phyloP scores from a whole-genome alignment of 176 grass and related monocot species.

The Oryza glumipatula region DNA sequence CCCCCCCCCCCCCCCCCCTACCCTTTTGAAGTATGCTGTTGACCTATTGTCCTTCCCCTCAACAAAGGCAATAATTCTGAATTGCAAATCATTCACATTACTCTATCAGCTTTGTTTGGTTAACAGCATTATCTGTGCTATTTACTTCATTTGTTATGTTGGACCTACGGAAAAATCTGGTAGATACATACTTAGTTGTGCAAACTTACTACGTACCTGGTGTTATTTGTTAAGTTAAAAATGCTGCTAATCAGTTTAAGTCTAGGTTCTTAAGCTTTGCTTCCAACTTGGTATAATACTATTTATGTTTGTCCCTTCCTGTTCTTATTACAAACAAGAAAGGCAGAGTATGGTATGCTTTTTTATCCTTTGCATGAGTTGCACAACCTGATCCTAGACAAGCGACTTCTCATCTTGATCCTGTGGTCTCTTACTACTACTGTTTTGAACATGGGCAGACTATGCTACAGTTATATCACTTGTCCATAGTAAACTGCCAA shows the following conservation, averaged over 20 bases:
- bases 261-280: not conserved
- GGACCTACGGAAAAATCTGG: not conserved
- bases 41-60: not conserved
- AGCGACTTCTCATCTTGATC: not conserved
- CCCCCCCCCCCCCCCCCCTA: no score
- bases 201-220: not conserved
- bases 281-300: not conserved
- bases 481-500: not conserved
- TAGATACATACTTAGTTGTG: not conserved
- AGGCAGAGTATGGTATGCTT: not conserved
- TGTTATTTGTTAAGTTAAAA: not conserved
- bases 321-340: not conserved
- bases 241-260: not conserved
- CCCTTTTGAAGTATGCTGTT: not conserved
- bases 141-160: not conserved
- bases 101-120: not conserved
- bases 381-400: not conserved
- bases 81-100: slow-evolving; percentile 3
- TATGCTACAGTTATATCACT: not conserved
- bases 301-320: not conserved
- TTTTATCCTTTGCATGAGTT: not conserved
- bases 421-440: not conserved
- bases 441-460: not conserved
- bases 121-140: not conserved
- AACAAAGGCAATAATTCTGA: slow-evolving; percentile 19